Evolutionary conservation across 2,329 filamentous ascomycete genomes (phyloP).

Genomic region (Teratosphaeria nubilosa): DNA sequence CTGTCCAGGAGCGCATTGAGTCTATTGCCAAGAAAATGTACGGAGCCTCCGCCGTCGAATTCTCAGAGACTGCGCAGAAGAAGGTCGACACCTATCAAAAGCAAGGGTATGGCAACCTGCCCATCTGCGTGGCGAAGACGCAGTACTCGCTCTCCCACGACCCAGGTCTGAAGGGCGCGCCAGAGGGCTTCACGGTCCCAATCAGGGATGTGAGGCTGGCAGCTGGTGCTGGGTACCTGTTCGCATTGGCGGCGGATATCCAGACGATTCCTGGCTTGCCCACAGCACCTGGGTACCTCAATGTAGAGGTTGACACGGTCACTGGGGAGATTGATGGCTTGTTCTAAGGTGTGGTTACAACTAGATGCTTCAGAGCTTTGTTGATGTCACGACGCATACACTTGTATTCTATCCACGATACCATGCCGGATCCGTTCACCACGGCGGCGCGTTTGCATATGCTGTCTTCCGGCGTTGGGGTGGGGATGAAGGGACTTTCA

Average conservation of each 20-base stretch:
- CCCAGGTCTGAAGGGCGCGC: constrained; percentile 85
- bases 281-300: constrained; percentile 89
- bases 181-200: constrained; percentile 85
- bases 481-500: not conserved
- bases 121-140: constrained; percentile 96
- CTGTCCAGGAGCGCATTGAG: constrained; percentile 81
- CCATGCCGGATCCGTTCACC: not conserved
- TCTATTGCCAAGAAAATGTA: constrained; percentile 90
- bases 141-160: constrained; percentile 96
- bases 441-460: not conserved
- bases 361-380: not conserved
- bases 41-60: constrained; percentile 77
- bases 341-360: constrained; percentile 49
- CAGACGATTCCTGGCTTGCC: constrained; percentile 95
- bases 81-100: constrained; percentile 92
- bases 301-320: constrained; percentile 61
- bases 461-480: not conserved
- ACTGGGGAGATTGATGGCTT: constrained; percentile 55
- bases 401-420: not conserved
- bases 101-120: constrained; percentile 85
- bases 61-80: constrained; percentile 86
- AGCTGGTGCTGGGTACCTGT: constrained; percentile 87
- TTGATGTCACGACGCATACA: not conserved
- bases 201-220: constrained; percentile 91
- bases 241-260: constrained; percentile 91